These are phyloP conservation scores for Globisporangium mamillatum DNA, from an alignment of 352 stramenopile genomes.

Conservation along the genomic window DNA sequence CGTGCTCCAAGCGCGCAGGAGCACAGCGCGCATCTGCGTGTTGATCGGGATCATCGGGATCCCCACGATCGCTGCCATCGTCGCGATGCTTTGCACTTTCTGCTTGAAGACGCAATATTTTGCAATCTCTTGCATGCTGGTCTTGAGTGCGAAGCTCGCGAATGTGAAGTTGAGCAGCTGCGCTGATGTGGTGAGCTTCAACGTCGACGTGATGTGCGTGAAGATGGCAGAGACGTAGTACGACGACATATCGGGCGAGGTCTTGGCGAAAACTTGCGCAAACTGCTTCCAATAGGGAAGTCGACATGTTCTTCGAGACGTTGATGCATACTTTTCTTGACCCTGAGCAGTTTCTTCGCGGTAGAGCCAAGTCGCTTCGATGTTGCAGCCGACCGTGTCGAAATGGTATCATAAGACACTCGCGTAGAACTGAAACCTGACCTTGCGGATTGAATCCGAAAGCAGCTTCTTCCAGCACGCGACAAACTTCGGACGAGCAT, in stretches of 20 bases:
- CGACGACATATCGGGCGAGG: neutral
- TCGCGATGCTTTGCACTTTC: conserved; percentile 10
- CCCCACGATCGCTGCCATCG: conserved; percentile 23
- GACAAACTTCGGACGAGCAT: neutral
- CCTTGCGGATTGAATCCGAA: neutral
- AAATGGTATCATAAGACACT: neutral
- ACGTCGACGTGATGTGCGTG: neutral
- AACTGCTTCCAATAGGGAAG: conserved; percentile 14
- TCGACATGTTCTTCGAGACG: neutral
- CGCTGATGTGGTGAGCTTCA: conserved; percentile 1
- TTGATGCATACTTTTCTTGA: neutral
- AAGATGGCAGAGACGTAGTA: conserved; percentile 9
- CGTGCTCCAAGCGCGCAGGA: conserved; percentile 27
- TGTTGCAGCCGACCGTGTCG: conserved; percentile 2
- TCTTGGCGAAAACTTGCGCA: neutral
- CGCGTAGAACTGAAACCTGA: conserved; percentile 4
- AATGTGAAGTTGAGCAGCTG: conserved; percentile 12
- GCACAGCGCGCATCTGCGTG: conserved; percentile 33
- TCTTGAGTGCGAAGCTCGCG: conserved; percentile 17
- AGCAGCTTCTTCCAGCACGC: conserved; percentile 15
- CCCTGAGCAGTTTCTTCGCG: neutral
- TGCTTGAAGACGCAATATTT: conserved; percentile 5
- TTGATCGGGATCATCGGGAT: conserved; percentile 37
- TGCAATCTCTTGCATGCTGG: conserved; percentile 18
- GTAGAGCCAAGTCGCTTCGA: neutral